These are phyloP conservation scores for Trichoderma parareesei DNA, from an alignment of 495 filamentous ascomycete species.

Conservation along the genomic window DNA sequence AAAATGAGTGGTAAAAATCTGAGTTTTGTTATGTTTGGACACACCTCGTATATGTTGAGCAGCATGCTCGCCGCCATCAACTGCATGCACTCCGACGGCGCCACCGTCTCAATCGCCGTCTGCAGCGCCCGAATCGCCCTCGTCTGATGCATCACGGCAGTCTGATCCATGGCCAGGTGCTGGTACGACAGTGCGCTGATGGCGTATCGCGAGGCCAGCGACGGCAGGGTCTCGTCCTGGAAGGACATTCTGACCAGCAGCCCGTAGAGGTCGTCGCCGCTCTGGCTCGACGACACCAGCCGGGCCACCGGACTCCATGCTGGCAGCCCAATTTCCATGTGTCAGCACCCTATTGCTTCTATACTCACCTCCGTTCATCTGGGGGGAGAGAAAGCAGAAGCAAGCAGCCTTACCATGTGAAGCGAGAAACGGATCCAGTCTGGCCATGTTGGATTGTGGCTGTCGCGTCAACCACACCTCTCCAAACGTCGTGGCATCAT, in stretches of 20 bases:
- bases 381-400: too few relatives aligned
- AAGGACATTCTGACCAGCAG: conserved; percentile 18
- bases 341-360: background rate
- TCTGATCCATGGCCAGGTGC: conserved; percentile 10
- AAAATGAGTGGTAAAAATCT: too few relatives aligned
- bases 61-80: conserved; percentile 20
- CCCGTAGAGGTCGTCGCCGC: conserved; percentile 14
- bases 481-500: background rate
- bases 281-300: conserved; percentile 13
- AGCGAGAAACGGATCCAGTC: conserved; percentile 4
- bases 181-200: conserved; percentile 18
- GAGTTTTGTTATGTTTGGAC: background rate
- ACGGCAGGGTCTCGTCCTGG: conserved; percentile 14
- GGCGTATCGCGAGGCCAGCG: conserved; percentile 17
- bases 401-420: background rate
- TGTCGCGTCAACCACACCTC: background rate
- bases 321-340: background rate
- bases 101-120: conserved; percentile 8
- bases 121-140: conserved; percentile 16
- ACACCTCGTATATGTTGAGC: conserved; percentile 17
- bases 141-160: conserved; percentile 14
- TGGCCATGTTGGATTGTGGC: background rate
- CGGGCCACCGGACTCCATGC: conserved; percentile 11
- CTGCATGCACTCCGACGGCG: conserved; percentile 13
- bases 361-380: too few relatives aligned